A percentile compares a stretch with the other conserved stretches of the same genome.
These are phyloP conservation scores for Pestalotiopsis sp. DNA, from an alignment of 2,329 filamentous ascomycete genomes.

Conservation along the genomic window DNA sequence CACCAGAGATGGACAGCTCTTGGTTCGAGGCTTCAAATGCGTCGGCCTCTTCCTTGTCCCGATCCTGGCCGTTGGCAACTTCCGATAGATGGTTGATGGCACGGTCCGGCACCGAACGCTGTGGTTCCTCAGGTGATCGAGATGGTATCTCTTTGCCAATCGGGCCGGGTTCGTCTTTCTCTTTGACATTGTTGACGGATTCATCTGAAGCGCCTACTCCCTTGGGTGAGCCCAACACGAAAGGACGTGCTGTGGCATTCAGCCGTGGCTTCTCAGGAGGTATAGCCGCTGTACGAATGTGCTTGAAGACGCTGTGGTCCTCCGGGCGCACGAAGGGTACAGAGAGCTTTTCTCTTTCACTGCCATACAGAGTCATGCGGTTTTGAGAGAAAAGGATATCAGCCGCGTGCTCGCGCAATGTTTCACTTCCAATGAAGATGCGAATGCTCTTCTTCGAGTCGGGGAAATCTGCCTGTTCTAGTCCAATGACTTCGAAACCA, in stretches of 20 bases:
- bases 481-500: constrained; percentile 73
- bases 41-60: constrained; percentile 20
- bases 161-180: constrained; percentile 31
- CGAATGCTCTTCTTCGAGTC: constrained; percentile 69
- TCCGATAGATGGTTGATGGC: constrained; percentile 43
- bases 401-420: constrained; percentile 81
- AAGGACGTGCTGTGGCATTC: constrained; percentile 53
- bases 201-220: constrained; percentile 17
- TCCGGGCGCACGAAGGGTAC: constrained; percentile 93
- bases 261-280: constrained; percentile 58
- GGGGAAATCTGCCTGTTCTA: constrained; percentile 51
- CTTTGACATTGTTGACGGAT: constrained; percentile 23
- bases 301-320: constrained; percentile 79
- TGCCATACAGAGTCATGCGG: constrained; percentile 82
- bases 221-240: constrained; percentile 41
- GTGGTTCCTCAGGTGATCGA: constrained; percentile 34
- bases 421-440: constrained; percentile 88
- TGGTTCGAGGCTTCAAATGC: constrained; percentile 28
- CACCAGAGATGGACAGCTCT: constrained; percentile 28
- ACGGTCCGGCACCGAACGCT: constrained; percentile 31
- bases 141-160: constrained; percentile 39
- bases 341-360: constrained; percentile 82
- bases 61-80: constrained; percentile 39
- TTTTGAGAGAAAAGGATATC: constrained; percentile 93
- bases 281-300: constrained; percentile 67